A percentile compares a stretch with the other conserved stretches of the same genome.
Conservation (phyloP, 805 yeast genomes). For the Kodamaea sagamina region DNA sequence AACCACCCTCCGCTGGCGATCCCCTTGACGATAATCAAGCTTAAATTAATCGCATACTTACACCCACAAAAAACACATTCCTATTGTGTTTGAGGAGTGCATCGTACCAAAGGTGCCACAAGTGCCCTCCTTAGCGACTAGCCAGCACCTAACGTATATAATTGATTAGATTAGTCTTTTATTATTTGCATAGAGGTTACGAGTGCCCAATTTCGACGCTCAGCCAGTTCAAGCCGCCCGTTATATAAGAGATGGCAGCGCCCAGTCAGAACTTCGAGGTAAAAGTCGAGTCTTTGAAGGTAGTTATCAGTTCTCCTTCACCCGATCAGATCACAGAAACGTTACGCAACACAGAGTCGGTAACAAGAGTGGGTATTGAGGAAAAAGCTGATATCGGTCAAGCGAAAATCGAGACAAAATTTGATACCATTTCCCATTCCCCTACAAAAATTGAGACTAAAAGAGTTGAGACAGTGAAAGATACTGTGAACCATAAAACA, state of each 20-base stretch:
- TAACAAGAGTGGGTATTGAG: too few species aligned
- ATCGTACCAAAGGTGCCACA: background rate
- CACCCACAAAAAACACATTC: slow-evolving; percentile 1
- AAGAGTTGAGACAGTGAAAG: too few species aligned
- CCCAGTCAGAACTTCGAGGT: background rate
- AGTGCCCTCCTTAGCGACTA: background rate
- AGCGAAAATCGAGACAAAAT: too few species aligned
- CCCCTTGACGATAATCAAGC: slow-evolving; percentile 1
- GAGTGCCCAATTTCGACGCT: background rate
- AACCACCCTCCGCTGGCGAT: background rate
- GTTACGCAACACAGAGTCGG: too few species aligned
- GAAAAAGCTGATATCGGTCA: too few species aligned
- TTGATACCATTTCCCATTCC: too few species aligned
- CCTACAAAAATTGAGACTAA: too few species aligned
- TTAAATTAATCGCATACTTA: slow-evolving; percentile 1
- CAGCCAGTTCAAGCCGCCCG: background rate
- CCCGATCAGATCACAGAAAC: too few species aligned
- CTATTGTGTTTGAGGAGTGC: slow-evolving; percentile 1
- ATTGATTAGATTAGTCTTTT: slow-evolving; percentile 5
- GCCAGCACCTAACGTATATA: slow-evolving; percentile 3
- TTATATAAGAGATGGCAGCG: background rate
- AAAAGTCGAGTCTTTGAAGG: too few species aligned
- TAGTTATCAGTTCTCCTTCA: too few species aligned
- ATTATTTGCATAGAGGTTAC: background rate
- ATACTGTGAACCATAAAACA: too few species aligned